A percentile compares a stretch with the other conserved stretches of the same genome.
Conservation (phyloP, 2,329 filamentous ascomycete genomes). For the Ophiocordyceps robertsii region DNA sequence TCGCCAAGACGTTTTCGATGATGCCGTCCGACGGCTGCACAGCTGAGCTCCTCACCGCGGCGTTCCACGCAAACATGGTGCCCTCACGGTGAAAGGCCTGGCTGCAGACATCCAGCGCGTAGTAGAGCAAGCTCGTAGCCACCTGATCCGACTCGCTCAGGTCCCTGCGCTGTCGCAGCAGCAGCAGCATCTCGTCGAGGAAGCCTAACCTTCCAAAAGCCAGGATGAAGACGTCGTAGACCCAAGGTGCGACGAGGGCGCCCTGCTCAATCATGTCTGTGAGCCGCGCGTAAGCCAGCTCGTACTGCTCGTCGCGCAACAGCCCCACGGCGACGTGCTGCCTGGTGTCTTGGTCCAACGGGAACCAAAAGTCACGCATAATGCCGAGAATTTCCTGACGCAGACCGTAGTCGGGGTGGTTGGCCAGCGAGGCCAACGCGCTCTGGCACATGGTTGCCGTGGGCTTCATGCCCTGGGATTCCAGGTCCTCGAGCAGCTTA, state of each 20-base stretch:
- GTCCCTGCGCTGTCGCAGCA: conserved; percentile 45
- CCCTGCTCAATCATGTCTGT: conserved; percentile 49
- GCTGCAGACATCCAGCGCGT: conserved; percentile 65
- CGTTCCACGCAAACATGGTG: conserved; percentile 59
- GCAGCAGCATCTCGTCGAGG: conserved; percentile 59
- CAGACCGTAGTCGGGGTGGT: conserved; percentile 76
- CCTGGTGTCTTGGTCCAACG: conserved; percentile 39
- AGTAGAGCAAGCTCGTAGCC: conserved; percentile 47
- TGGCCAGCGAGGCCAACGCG: conserved; percentile 56
- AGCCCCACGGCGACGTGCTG: conserved; percentile 60
- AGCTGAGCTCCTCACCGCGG: conserved; percentile 34
- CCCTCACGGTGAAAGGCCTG: conserved; percentile 48
- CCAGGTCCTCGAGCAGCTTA: conserved; percentile 62
- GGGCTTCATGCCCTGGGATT: conserved; percentile 41
- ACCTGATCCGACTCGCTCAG: conserved; percentile 20
- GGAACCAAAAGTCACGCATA: conserved; percentile 58
- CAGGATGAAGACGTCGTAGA: conserved; percentile 67
- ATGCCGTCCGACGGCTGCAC: conserved; percentile 42
- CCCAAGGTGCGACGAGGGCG: conserved; percentile 50
- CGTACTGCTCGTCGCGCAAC: conserved; percentile 69
- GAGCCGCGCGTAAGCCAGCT: conserved; percentile 61
- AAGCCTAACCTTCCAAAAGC: conserved; percentile 59
- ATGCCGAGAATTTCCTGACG: conserved; percentile 57
- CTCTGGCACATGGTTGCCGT: conserved; percentile 59
- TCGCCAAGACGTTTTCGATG: conserved; percentile 54